Percentiles rank a stretch among this genome's conserved stretches.
These are phyloP conservation scores for Yamadazyma siamensis DNA, from an alignment of 1,139 yeast genomes.

Conservation along the genomic window DNA sequence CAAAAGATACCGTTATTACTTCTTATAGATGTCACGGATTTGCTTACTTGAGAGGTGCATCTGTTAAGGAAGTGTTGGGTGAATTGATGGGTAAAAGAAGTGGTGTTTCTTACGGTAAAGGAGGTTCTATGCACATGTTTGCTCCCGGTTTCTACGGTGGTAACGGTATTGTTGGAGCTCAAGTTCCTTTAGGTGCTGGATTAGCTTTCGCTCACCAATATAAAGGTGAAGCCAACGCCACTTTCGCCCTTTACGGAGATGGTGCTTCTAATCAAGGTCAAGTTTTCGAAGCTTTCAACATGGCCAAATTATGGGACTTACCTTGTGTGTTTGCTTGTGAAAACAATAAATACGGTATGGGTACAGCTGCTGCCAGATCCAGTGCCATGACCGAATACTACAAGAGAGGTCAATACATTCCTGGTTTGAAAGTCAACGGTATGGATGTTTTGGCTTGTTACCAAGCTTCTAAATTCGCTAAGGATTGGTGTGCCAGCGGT, in stretches of 20 bases:
- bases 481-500: conserved; percentile 90
- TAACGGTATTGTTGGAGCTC: conserved; percentile 99
- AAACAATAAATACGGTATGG: conserved; percentile 99
- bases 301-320: conserved; percentile 98
- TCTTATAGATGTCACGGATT: conserved; percentile 99
- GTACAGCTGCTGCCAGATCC: conserved; percentile 95
- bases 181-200: conserved; percentile 97
- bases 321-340: conserved; percentile 96
- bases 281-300: conserved; percentile 94
- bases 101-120: conserved; percentile 96
- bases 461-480: conserved; percentile 95
- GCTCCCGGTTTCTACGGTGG: conserved; percentile 96
- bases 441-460: conserved; percentile 95
- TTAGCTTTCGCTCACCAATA: conserved; percentile 96
- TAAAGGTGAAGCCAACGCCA: conserved; percentile 73
- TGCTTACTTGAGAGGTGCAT: conserved; percentile 92
- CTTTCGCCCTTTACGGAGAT: conserved; percentile 93
- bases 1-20: conserved; percentile 84
- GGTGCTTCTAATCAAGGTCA: conserved; percentile 99
- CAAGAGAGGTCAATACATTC: conserved; percentile 99
- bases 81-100: conserved; percentile 95
- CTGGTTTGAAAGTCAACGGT: conserved; percentile 97
- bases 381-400: conserved; percentile 95
- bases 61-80: conserved; percentile 86
- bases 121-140: conserved; percentile 99